Evolutionary conservation across 179 eudicot genomes (phyloP).

Genomic region (Corrigiola litoralis): DNA sequence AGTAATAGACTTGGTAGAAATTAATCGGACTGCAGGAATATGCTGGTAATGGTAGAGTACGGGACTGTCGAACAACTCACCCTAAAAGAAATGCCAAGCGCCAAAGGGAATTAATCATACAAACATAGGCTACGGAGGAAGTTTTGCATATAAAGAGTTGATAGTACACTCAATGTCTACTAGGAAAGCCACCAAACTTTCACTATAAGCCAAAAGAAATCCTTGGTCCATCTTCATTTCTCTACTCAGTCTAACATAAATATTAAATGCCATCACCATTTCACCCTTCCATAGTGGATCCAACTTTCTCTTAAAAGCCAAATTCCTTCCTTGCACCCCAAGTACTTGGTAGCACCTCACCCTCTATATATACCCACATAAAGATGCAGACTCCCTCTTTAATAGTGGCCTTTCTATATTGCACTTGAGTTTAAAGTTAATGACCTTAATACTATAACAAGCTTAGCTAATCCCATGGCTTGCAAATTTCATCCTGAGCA

Average conservation of each 20-base stretch:
- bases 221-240: slow-evolving; percentile 5
- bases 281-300: slow-evolving; percentile 9
- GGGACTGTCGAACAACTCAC: too few relatives aligned
- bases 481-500: slow-evolving; percentile 1
- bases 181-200: slow-evolving; percentile 27
- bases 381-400: too few relatives aligned
- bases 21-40: too few relatives aligned
- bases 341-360: slow-evolving; percentile 7
- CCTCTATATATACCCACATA: background rate
- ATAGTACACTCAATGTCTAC: slow-evolving; percentile 28
- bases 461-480: slow-evolving; percentile 4
- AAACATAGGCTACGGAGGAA: too few relatives aligned
- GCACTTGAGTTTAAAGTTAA: background rate
- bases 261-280: background rate
- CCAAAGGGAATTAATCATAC: too few relatives aligned
- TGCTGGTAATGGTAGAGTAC: too few relatives aligned
- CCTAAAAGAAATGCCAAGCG: too few relatives aligned
- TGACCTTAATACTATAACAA: background rate
- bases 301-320: slow-evolving; percentile 28
- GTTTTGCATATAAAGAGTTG: slow-evolving; percentile 6
- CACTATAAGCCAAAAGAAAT: slow-evolving; percentile 30
- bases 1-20: too few relatives aligned
- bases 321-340: slow-evolving; percentile 36
- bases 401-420: background rate
- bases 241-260: background rate